Evolutionary conservation across 768 basidiomycete species (phyloP).

Genomic region (Pisolithus tinctorius): DNA sequence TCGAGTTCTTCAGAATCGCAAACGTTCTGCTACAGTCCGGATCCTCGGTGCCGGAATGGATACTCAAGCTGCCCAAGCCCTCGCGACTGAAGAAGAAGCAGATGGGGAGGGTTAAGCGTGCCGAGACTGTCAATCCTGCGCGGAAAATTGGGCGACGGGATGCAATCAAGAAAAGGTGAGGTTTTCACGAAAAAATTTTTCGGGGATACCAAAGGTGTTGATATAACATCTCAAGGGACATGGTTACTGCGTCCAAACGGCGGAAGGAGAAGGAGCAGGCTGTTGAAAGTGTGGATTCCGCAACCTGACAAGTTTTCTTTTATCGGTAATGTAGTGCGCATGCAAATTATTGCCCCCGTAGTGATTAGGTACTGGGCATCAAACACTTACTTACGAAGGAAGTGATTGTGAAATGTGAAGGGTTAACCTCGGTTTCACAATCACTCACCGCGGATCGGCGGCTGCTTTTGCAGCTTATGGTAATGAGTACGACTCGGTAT

Average conservation of each 20-base stretch:
- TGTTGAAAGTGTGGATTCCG: neutral
- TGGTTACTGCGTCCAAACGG: conserved; percentile 70
- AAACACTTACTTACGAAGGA: no score
- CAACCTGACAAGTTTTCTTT: neutral
- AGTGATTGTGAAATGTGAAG: no score
- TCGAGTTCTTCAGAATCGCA: conserved; percentile 57
- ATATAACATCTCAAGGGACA: conserved; percentile 45
- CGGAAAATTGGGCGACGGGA: conserved; percentile 62
- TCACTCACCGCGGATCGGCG: no score
- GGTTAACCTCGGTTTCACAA: no score
- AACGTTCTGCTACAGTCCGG: conserved; percentile 94
- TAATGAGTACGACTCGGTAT: no score
- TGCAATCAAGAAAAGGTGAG: conserved; percentile 67
- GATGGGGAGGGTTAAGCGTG: conserved; percentile 81
- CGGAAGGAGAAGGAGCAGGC: conserved; percentile 38
- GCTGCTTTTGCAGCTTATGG: no score
- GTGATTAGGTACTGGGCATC: no score
- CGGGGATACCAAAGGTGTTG: neutral
- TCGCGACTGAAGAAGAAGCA: conserved; percentile 79
- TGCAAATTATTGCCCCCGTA: no score
- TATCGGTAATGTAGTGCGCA: neutral
- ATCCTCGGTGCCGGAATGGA: conserved; percentile 90
- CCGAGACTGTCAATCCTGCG: conserved; percentile 67
- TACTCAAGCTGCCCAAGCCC: conserved; percentile 88
- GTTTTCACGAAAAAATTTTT: neutral